Base-by-base conservation (phyloP, 768 basidiomycete genomes). In the Leccinum truebloodii region DNA sequence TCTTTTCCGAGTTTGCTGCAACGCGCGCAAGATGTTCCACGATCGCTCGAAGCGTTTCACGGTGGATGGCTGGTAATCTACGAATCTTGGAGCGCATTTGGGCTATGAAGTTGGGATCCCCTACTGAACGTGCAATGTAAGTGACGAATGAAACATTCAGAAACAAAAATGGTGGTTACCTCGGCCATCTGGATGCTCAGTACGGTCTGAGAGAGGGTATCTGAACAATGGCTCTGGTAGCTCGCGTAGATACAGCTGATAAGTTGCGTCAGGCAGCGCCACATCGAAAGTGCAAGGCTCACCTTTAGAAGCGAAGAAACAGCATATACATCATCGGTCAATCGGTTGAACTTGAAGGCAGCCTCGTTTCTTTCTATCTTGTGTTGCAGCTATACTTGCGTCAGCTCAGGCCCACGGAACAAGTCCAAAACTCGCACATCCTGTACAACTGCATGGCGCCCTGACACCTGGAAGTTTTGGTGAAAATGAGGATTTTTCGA, bases 201-300 rank as follows among this genome's bases (percentile, higher is more conserved):
- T 78, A 22, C 95, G 85, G 66, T 97, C 95, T 61, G 87, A 83
- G 18, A 93, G 75, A 10, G 90, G 80, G 68, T 89, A 90, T 69
- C 77, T 87, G 77, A 97, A 96, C 20, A 97, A 80, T 4, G 95
- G 92, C 68, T 97, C 95, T 2, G 94, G 93, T 16, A 97, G 77
- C 69, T 92, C 91, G 56, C 95, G 86, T 24, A 96, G 78, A 76
- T 96, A 91, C 37, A 87, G 75, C 89, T 91, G 55, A 35, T 16
- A 16, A 49, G 32, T 16, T 2, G 6, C 8, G n/a, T 66, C 52
- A 65, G 55, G 35, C 12, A 34, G 46, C n/a, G 18, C 48, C 26
- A 20, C 48, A 49, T n/a, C 22, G 18, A 30, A 22, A 24, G 51
- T 34, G 8, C 28, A 57, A 55, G 12, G 26, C 58, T 58, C 58